Conservation (phyloP, 2,329 filamentous ascomycete genomes). For the Aureobasidium subglaciale region DNA sequence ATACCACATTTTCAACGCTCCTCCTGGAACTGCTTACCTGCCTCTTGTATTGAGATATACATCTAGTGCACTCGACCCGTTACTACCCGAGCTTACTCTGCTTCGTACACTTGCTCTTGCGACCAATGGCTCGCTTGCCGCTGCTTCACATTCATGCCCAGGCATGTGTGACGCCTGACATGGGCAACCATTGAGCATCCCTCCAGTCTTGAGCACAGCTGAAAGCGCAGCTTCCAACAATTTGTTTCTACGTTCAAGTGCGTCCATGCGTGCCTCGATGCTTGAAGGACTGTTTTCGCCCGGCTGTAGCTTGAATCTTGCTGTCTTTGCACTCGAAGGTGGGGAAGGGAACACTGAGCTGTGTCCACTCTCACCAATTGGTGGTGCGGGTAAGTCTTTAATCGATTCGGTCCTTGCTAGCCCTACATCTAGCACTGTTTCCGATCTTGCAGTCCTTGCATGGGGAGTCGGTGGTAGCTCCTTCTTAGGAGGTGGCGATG, state of each 20-base stretch:
- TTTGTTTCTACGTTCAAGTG: conserved; percentile 33
- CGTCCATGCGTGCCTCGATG: conserved; percentile 30
- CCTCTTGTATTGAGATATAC: conserved; percentile 29
- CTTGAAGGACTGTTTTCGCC: conserved; percentile 9
- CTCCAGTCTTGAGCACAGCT: conserved; percentile 33
- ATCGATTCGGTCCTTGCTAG: neutral
- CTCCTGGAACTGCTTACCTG: neutral
- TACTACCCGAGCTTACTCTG: conserved; percentile 21
- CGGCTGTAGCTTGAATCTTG: neutral
- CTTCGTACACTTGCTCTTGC: conserved; percentile 22
- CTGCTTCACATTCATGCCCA: neutral
- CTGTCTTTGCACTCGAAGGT: conserved; percentile 15
- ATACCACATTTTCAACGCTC: neutral
- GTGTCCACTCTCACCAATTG: neutral
- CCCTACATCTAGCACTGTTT: neutral
- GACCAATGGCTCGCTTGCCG: neutral
- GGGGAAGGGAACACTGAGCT: conserved; percentile 9
- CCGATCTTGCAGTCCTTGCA: neutral
- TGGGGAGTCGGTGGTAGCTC: conserved; percentile 28
- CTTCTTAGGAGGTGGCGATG: conserved; percentile 28
- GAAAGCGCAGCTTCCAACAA: conserved; percentile 34
- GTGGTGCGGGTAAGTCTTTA: conserved; percentile 13
- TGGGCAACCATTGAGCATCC: conserved; percentile 26
- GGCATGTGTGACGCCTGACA: conserved; percentile 13
- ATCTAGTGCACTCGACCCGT: conserved; percentile 29